phyloP scores from a whole-genome alignment of 345 rosid species.

The Gynandropsis gynandra region DNA sequence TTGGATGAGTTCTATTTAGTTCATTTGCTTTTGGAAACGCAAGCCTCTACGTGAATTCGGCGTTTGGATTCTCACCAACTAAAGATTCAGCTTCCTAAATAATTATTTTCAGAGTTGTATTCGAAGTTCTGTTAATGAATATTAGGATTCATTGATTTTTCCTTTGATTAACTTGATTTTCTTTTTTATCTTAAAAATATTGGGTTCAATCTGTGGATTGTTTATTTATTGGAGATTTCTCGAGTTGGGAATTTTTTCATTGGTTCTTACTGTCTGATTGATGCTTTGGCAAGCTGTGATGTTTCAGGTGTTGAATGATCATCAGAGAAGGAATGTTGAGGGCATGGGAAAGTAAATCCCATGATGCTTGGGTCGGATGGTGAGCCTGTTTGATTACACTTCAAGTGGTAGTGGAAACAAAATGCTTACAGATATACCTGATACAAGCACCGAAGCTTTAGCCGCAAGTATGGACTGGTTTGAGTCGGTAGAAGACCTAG shows the following conservation, averaged over 20 bases:
- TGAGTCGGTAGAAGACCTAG: too few species aligned
- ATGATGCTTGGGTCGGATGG: slow-evolving; percentile 49
- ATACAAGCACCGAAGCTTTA: too few species aligned
- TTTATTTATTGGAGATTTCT: slow-evolving; percentile 6
- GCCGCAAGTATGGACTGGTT: too few species aligned
- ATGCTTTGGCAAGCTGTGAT: slow-evolving; percentile 9
- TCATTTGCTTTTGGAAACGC: too few species aligned
- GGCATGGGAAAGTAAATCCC: slow-evolving; percentile 43
- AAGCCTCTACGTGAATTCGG: too few species aligned
- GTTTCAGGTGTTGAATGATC: slow-evolving; percentile 53
- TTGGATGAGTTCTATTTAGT: too few species aligned
- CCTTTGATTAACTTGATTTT: slow-evolving; percentile 18
- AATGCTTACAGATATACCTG: slow-evolving; percentile 38
- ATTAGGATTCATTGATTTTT: too few species aligned
- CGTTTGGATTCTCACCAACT: too few species aligned
- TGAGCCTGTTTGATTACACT: slow-evolving; percentile 62
- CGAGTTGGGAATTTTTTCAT: too few species aligned
- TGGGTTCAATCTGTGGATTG: slow-evolving; percentile 4
- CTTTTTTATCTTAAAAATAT: slow-evolving; percentile 14
- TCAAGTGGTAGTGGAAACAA: slow-evolving; percentile 30
- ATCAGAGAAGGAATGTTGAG: slow-evolving; percentile 41
- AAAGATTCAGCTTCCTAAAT: neutral
- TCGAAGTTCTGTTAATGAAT: slow-evolving; percentile 11
- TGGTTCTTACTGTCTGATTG: slow-evolving; percentile 3
- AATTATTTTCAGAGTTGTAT: neutral